Evolutionary conservation across 1,284 basidiomycete species (phyloP).

Genomic region (Moesziomyces sp.): DNA sequence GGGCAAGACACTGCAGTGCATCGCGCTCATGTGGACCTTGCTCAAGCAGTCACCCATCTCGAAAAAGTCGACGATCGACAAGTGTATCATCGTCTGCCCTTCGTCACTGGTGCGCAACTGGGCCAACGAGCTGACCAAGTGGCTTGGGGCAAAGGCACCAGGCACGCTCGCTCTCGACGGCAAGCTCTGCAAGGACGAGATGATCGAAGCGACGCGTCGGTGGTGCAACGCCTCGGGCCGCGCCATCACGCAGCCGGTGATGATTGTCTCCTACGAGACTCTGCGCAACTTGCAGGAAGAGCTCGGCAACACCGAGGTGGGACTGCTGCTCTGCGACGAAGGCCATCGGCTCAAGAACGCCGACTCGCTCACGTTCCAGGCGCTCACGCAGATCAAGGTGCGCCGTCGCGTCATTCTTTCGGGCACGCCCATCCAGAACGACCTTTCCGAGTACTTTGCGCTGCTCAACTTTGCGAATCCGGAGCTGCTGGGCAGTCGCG

Average conservation of each 20-base stretch:
- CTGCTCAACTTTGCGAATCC: constrained; percentile 97
- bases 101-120: constrained; percentile 97
- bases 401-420: constrained; percentile 95
- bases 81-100: constrained; percentile 97
- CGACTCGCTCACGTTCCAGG: constrained; percentile 78
- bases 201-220: constrained; percentile 61
- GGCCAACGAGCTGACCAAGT: constrained; percentile 85
- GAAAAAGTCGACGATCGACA: constrained; percentile 89
- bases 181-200: constrained; percentile 64
- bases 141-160: constrained; percentile 63
- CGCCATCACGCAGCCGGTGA: constrained; percentile 72
- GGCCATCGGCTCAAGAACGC: constrained; percentile 98
- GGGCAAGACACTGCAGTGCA: constrained; percentile 93
- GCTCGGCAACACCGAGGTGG: constrained; percentile 74
- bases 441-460: constrained; percentile 95
- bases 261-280: constrained; percentile 99
- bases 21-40: constrained; percentile 94
- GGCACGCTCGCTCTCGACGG: constrained; percentile 64
- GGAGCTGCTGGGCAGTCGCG: constrained; percentile 88
- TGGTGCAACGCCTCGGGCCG: constrained; percentile 63
- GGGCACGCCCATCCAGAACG: constrained; percentile 97
- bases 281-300: constrained; percentile 71
- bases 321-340: constrained; percentile 93
- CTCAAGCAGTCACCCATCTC: constrained; percentile 93
- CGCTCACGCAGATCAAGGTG: constrained; percentile 85